Evolutionary conservation across 1,139 yeast genomes (phyloP).

Genomic region (Suhomyces terraborum): DNA sequence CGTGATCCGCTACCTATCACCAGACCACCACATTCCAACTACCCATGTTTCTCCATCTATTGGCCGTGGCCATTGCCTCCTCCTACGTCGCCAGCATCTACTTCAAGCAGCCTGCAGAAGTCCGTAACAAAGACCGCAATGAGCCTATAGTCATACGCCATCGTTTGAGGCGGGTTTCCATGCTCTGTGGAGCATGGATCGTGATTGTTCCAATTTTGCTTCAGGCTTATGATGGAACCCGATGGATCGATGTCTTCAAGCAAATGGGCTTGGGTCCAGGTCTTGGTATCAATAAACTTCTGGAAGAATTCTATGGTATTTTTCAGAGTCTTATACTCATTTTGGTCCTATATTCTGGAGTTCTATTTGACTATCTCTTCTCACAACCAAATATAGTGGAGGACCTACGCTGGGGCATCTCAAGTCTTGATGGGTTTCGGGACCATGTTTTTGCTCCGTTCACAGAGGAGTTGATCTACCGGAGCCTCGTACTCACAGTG

Average conservation of each 20-base stretch:
- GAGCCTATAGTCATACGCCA: constrained; percentile 44
- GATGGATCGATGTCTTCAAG: constrained; percentile 15
- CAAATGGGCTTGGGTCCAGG: constrained; percentile 28
- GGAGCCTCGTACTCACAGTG: constrained; percentile 58
- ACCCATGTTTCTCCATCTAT: constrained; percentile 3
- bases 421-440: constrained; percentile 55
- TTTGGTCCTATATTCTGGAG: constrained; percentile 56
- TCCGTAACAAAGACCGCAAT: constrained; percentile 40
- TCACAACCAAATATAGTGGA: constrained; percentile 11
- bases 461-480: constrained; percentile 83
- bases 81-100: constrained; percentile 47
- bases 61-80: constrained; percentile 33
- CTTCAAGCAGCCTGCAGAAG: constrained; percentile 27
- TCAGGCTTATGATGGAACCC: constrained; percentile 3
- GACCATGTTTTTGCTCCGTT: constrained; percentile 79
- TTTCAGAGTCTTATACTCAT: constrained; percentile 34
- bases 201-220: constrained; percentile 27
- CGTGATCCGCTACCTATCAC: neutral
- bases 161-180: constrained; percentile 38
- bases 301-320: constrained; percentile 19
- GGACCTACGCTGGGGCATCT: constrained; percentile 28
- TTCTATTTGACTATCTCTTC: constrained; percentile 47
- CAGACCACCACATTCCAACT: neutral
- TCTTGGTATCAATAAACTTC: constrained; percentile 16
- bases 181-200: constrained; percentile 34